Evolutionary conservation across 2,329 filamentous ascomycete genomes (phyloP).

Genomic region (Diplodia sapinea): DNA sequence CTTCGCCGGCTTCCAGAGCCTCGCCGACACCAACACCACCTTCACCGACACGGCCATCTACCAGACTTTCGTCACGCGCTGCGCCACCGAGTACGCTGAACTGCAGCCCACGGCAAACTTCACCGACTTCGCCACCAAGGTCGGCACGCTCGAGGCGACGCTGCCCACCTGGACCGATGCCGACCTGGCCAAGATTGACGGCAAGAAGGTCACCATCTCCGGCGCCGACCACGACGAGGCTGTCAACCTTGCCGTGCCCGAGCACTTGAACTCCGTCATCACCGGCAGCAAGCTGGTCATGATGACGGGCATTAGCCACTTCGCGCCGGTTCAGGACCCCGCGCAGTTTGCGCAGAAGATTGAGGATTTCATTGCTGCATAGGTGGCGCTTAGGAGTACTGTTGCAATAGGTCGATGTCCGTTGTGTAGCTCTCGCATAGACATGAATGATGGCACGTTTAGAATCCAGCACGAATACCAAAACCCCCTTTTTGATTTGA

Average conservation of each 20-base stretch:
- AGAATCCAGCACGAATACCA: background rate
- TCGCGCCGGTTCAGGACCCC: constrained; percentile 53
- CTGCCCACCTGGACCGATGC: constrained; percentile 44
- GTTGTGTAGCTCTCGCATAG: background rate
- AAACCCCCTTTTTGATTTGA: background rate
- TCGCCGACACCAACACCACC: constrained; percentile 46
- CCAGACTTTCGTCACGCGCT: constrained; percentile 45
- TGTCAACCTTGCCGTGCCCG: constrained; percentile 48
- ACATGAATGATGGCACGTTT: background rate
- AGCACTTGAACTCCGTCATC: constrained; percentile 46
- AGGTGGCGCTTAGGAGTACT: background rate
- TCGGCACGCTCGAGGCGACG: constrained; percentile 47
- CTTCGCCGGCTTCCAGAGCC: constrained; percentile 46
- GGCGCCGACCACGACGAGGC: constrained; percentile 48
- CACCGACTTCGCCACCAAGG: constrained; percentile 47
- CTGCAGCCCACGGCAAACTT: constrained; percentile 49
- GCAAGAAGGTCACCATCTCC: constrained; percentile 39
- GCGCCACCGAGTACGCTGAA: constrained; percentile 45
- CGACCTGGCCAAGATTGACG: constrained; percentile 36
- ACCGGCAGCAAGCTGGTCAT: constrained; percentile 47
- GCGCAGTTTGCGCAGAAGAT: constrained; percentile 34
- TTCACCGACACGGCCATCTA: constrained; percentile 46
- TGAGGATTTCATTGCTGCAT: constrained; percentile 29
- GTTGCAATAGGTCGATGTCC: background rate
- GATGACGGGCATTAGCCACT: constrained; percentile 51